A percentile compares a stretch with the other conserved stretches of the same genome.
phyloP scores from a whole-genome alignment of 2,329 filamentous ascomycete species.

The Arthroderma sp. region DNA sequence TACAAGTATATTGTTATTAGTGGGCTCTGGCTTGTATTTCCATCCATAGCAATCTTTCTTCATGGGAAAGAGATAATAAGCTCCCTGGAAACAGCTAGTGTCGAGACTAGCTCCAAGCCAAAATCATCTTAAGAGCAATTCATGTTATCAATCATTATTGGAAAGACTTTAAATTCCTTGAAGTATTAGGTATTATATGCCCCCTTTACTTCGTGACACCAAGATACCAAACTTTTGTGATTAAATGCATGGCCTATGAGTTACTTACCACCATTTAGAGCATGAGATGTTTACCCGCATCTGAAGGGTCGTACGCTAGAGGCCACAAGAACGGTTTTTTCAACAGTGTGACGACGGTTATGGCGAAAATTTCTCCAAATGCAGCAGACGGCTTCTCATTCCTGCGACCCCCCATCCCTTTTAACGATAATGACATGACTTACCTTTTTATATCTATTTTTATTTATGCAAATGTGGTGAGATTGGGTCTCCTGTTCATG shows the following conservation, averaged over 20 bases:
- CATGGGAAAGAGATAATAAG: constrained; percentile 51
- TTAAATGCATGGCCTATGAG: neutral
- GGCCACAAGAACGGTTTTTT: neutral
- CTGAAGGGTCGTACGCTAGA: neutral
- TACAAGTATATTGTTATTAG: constrained; percentile 26
- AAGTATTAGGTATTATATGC: neutral
- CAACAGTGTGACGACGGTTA: neutral
- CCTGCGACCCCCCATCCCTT: neutral
- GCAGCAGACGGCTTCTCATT: neutral
- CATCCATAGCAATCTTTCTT: constrained; percentile 49
- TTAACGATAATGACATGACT: neutral
- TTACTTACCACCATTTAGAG: neutral
- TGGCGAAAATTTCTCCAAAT: neutral
- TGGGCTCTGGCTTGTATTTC: constrained; percentile 53
- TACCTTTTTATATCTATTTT: neutral
- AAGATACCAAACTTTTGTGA: neutral
- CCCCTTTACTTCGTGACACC: neutral
- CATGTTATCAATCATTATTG: neutral
- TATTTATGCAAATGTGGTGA: neutral
- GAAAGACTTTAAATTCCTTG: neutral
- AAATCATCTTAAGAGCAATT: constrained; percentile 6
- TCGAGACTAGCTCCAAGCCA: constrained; percentile 4
- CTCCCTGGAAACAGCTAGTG: constrained; percentile 36
- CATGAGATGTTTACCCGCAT: neutral
- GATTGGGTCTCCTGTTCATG: neutral